A percentile compares a stretch with the other conserved stretches of the same genome.
phyloP scores from a whole-genome alignment of 768 basidiomycete species.

The Leucocoprinus sp. region DNA sequence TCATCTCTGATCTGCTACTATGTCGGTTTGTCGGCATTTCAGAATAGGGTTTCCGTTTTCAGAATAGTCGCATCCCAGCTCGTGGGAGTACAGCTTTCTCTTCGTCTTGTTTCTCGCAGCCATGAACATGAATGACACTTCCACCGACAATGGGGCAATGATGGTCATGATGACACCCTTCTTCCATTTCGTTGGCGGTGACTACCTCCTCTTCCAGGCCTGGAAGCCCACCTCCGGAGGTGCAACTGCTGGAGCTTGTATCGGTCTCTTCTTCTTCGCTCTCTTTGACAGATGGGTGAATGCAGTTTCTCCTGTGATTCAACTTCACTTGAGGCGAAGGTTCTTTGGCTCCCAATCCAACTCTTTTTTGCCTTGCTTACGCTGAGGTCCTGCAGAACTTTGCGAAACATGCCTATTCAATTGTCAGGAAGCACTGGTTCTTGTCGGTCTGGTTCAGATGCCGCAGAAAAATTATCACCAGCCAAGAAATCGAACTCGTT shows the following conservation, averaged over 20 bases:
- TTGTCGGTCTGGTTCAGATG: not conserved
- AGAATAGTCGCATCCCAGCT: not conserved
- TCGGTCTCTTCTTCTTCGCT: slow-evolving; percentile 60
- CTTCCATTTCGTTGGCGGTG: slow-evolving; percentile 61
- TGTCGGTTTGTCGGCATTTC: no score
- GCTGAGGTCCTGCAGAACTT: not conserved
- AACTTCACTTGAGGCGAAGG: slow-evolving; percentile 54
- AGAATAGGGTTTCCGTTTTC: not conserved
- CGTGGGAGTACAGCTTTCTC: slow-evolving; percentile 5
- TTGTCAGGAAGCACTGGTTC: not conserved
- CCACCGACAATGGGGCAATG: slow-evolving; percentile 13
- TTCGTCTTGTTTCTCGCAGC: not conserved
- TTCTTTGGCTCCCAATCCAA: slow-evolving; percentile 22
- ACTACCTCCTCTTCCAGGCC: slow-evolving; percentile 56
- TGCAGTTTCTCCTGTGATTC: slow-evolving; percentile 44
- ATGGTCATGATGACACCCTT: slow-evolving; percentile 51
- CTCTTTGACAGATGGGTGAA: slow-evolving; percentile 64
- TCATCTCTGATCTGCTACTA: no score
- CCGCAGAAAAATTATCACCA: not conserved
- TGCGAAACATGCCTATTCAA: not conserved
- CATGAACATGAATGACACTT: slow-evolving; percentile 7
- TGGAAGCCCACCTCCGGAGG: slow-evolving; percentile 65
- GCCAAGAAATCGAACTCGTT: not conserved
- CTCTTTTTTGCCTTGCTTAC: not conserved
- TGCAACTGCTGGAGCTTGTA: slow-evolving; percentile 66